These are phyloP conservation scores for Mycosphaerella arachidis DNA, from an alignment of 2,329 filamentous ascomycete species.

Conservation along the genomic window DNA sequence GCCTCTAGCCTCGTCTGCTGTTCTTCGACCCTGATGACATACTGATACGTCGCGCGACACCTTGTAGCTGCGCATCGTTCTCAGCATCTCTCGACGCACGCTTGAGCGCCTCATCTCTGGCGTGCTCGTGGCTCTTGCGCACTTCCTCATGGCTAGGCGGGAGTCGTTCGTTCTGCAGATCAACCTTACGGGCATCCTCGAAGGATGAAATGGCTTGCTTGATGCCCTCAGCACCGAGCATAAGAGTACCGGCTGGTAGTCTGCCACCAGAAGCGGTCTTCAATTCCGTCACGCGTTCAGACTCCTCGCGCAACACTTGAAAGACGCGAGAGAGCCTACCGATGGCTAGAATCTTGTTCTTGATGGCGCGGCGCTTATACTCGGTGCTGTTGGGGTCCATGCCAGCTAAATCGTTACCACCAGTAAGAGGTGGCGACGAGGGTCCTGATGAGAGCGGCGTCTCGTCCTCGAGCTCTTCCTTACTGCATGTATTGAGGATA, in stretches of 20 bases:
- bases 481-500: conserved; percentile 97
- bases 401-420: conserved; percentile 30
- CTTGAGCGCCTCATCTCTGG: conserved; percentile 76
- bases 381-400: conserved; percentile 82
- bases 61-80: conserved; percentile 82
- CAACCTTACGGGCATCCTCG: conserved; percentile 93
- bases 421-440: conserved; percentile 63
- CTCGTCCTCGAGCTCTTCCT: conserved; percentile 90
- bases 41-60: conserved; percentile 86
- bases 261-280: conserved; percentile 94
- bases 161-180: conserved; percentile 91
- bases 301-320: conserved; percentile 96
- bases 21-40: conserved; percentile 62
- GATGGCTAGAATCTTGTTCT: conserved; percentile 99
- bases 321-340: conserved; percentile 95
- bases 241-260: conserved; percentile 89
- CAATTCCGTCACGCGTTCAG: conserved; percentile 91
- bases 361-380: conserved; percentile 92
- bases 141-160: conserved; percentile 93
- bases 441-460: conserved; percentile 71
- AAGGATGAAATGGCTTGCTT: conserved; percentile 97
- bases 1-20: not conserved
- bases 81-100: conserved; percentile 84
- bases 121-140: conserved; percentile 72
- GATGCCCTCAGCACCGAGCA: conserved; percentile 96